These are phyloP conservation scores for Serendipita sp. DNA, from an alignment of 768 basidiomycete species.

Conservation along the genomic window DNA sequence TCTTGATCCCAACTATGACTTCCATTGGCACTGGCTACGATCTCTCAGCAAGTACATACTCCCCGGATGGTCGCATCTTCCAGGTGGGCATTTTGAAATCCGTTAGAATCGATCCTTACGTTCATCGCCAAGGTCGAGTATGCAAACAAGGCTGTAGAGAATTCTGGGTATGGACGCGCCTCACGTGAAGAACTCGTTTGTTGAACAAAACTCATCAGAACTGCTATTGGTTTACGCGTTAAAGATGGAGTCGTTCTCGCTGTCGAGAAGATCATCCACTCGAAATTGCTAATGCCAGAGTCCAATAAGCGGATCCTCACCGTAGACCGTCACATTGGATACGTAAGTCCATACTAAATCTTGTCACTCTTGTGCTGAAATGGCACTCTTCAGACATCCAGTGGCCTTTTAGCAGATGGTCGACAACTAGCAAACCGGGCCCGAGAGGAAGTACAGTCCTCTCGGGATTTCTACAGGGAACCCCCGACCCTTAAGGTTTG, in stretches of 20 bases:
- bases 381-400: slow-evolving; percentile 49
- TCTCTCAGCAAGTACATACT: slow-evolving; percentile 84
- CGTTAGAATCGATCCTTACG: slow-evolving; percentile 3
- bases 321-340: slow-evolving; percentile 82
- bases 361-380: neutral
- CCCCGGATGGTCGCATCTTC: slow-evolving; percentile 95
- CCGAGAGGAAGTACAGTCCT: slow-evolving; percentile 62
- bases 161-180: slow-evolving; percentile 57
- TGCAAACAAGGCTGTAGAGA: slow-evolving; percentile 96
- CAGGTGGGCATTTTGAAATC: slow-evolving; percentile 40
- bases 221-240: slow-evolving; percentile 87
- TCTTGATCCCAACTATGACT: slow-evolving; percentile 43
- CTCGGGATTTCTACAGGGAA: slow-evolving; percentile 54
- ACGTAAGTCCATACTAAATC: slow-evolving; percentile 33
- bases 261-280: slow-evolving; percentile 95
- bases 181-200: neutral
- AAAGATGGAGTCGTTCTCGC: slow-evolving; percentile 90
- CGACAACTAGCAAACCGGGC: slow-evolving; percentile 74
- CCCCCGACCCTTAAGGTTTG: slow-evolving; percentile 67
- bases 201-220: slow-evolving; percentile 30
- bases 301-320: slow-evolving; percentile 88
- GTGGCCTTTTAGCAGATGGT: slow-evolving; percentile 86
- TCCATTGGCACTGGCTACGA: slow-evolving; percentile 99
- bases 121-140: slow-evolving; percentile 65
- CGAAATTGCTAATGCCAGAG: slow-evolving; percentile 85